Base-by-base conservation (phyloP, 805 yeast species). In the Priceomyces fermenticarens region DNA sequence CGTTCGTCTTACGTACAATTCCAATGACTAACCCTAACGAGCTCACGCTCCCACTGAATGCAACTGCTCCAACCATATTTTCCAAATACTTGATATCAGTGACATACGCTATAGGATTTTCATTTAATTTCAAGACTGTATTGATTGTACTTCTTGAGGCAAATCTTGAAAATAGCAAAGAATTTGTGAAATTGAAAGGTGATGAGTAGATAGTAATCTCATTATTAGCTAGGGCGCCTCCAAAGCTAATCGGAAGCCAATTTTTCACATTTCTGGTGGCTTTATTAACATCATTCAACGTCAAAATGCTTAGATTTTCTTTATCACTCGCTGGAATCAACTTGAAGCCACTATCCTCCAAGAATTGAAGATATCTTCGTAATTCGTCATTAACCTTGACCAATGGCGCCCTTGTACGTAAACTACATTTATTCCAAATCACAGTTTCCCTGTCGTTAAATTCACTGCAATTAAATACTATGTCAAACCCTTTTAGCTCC, bases 21-120 rank as follows among this genome's bases (percentile, higher is more conserved):
- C 76, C 72, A 44, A 63, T 42, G 1, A 73, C 59, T 17, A 73
- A 46, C 0, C 79, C 79, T 4, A 67, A 35, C 1, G 63, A 54
- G 1, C 39, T 40, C 4, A 20, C 10, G 4, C 28, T 12, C 1
- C 28, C 36, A 7, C 31, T 38, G 2, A 39, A 12, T 8, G 49
- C 71, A 3, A 66, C 43, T 0, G 69, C 75, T 6, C 79, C 79
- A 9, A 57, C 48, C 72, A 70, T 70, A 44, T 73, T 74, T 39
- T 73, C 78, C 44, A 74, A 39, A 47, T 63, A 74, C 49, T 62
- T 67, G 10, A 60, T 48, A 48, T 74, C 79, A 12, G 67, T 50
- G 5, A 73, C 47, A 45, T 55, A 62, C 10, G 62, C 63, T 12
- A 45, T 33, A 3, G 30, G 14, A 15, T 31, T 30, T 2, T 36